Percentiles rank a stretch among this genome's conserved stretches.
Evolutionary conservation across 1,284 basidiomycete species (phyloP).

Genomic region (Mrakiaceae sp.): DNA sequence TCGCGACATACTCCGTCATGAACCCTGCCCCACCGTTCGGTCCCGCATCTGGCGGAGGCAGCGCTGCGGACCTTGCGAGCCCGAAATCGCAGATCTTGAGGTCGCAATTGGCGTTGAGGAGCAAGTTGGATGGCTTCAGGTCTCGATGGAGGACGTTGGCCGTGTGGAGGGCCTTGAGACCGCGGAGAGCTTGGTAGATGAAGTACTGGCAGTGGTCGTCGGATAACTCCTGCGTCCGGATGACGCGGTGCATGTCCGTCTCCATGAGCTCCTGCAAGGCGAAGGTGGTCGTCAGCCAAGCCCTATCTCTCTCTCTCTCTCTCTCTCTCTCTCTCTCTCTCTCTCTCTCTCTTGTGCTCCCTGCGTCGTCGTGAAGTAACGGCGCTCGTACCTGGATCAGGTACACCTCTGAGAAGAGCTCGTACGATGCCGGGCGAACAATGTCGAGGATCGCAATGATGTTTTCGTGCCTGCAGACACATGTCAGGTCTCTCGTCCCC

Average conservation of each 20-base stretch:
- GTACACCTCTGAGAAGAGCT: slow-evolving; percentile 66
- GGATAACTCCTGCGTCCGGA: slow-evolving; percentile 67
- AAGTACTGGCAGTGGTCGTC: slow-evolving; percentile 94
- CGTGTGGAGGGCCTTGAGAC: slow-evolving; percentile 83
- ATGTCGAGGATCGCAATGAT: slow-evolving; percentile 80
- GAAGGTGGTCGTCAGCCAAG: background rate
- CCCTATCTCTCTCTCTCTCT: too few relatives aligned
- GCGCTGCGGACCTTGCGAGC: slow-evolving; percentile 63
- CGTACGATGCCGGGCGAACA: slow-evolving; percentile 48
- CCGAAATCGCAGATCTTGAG: slow-evolving; percentile 94
- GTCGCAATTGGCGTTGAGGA: slow-evolving; percentile 90
- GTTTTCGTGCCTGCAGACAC: slow-evolving; percentile 50
- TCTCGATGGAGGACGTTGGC: slow-evolving; percentile 81
- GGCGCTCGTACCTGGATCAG: slow-evolving; percentile 45
- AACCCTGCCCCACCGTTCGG: slow-evolving; percentile 74
- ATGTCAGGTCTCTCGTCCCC: background rate
- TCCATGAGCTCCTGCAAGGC: slow-evolving; percentile 73
- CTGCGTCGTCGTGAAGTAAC: background rate
- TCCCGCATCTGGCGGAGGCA: slow-evolving; percentile 60
- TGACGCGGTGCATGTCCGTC: slow-evolving; percentile 77
- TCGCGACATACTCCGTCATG: slow-evolving; percentile 85
- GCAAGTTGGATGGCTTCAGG: slow-evolving; percentile 82
- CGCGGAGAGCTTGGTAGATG: slow-evolving; percentile 84
- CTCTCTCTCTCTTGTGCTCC: too few relatives aligned
- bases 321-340: too few relatives aligned